Base-by-base conservation (phyloP, 805 yeast genomes). In the Sugiyamaella qingdaonensis region DNA sequence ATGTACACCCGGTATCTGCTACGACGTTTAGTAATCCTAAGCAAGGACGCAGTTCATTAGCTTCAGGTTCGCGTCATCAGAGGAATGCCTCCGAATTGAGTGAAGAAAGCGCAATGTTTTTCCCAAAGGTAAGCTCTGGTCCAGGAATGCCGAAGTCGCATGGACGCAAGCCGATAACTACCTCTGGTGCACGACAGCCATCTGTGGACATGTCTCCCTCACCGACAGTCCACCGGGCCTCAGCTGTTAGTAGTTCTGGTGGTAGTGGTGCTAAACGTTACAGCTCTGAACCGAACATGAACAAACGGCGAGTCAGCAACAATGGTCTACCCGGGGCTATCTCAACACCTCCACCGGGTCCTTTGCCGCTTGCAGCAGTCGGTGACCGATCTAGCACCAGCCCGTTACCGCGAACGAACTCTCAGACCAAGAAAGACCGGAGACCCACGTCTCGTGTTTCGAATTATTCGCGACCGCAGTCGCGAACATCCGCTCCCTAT, bases 361-460 rank as follows among this genome's bases (percentile, higher is more conserved):
- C 48, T 16, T 46, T 14, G 33, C 45, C 54, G 31, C 24, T 11
- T 16, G 18, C 5, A 34, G 19, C 43, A 4, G 24, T 16, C 13
- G 4, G 8, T 4, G 24, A 39, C 5, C 14, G 43, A 19, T 10
- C 13, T 21, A 39, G 24, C 5, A 5, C 9, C 16, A 42, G 50
- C 29, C 35, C 55, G 13, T 33, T 39, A 10, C 24, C 53, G 2
- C 35, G 61, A 13, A 55, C 61, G 2, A 52, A 46, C 4, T 56
- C 59, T 8, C 44, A 46, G 18, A 33, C 43, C 24, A 50, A 53
- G 4, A 42, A 51, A 5, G 52, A 42, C 21, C 46, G 54, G 31
- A 46, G 63, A 5, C 61, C 63, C 2, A 50, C 42, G 9, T 58
- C 62, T 13, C 49, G 63, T 14, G 52, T 51, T 2, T 27, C 51